Base-by-base conservation (phyloP, 78 protist genomes). In the Chrysochromulina tobinii region DNA sequence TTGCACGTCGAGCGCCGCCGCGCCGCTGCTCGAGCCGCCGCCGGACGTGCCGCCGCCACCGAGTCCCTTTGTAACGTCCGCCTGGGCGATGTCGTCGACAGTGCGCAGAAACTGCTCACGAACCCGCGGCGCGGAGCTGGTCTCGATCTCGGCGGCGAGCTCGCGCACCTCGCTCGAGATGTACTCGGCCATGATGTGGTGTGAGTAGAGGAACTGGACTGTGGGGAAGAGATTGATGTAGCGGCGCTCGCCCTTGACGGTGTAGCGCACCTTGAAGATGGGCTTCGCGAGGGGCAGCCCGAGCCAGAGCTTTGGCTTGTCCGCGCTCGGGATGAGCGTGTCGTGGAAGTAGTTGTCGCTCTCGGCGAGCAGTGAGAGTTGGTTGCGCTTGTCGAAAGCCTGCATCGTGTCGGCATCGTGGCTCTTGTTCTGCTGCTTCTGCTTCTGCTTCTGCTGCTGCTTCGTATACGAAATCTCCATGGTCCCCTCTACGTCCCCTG, bases 361-460 rank as follows among this genome's bases (percentile, higher is more conserved):
- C 38, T 79, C 66, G 9, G n/a, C 57, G 66, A 0, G 7, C 64
- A 79, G 58, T n/a, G 53, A 27, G 66, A 79, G 87, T 38, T 79
- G 87, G 64, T 79, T 0, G 48, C 23, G 11, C 87, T 79, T 79
- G 87, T 54, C 57, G 64, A 79, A 79, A 9, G 55, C 38, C n/a
- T 79, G 64, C 87, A 79, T 79, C 50, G 87, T 79, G 64, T 79
- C 87, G 87, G 64, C 55, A 50, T 79, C 87, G 48, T 79, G 87
- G 64, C 25, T 79, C 64, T 79, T 79, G 87, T 79, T 79, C 50
- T 55, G 87, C 87, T 79, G 87, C 64, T 77, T 77, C 85, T 77
- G 64, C 64, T 12, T 7, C 64, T 59, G 64, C 64, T 59, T 59
- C 64, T 59, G 69, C 69, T 64, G 69, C 87, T 79, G 87, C 87